phyloP scores from a whole-genome alignment of 192 early-diverging fungal species.

The Mortierella antarctica region DNA sequence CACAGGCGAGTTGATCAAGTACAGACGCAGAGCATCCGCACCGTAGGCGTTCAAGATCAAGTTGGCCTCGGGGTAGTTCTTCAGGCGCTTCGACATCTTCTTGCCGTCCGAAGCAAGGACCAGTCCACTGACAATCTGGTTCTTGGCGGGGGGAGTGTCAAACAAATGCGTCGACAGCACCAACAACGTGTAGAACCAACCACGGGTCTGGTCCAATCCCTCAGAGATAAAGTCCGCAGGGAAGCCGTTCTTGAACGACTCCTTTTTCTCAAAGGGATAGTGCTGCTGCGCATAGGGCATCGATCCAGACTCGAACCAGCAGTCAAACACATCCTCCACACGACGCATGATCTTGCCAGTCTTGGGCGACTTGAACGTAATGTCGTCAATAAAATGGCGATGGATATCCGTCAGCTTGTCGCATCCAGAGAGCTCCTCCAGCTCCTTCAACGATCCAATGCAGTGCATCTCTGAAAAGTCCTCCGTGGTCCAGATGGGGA shows the following conservation, averaged over 20 bases:
- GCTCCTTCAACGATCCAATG: constrained; percentile 91
- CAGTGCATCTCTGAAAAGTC: constrained; percentile 86
- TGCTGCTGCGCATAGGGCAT: constrained; percentile 99
- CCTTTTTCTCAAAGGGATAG: constrained; percentile 98
- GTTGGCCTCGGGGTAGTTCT: constrained; percentile 98
- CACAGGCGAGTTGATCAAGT: constrained; percentile 97
- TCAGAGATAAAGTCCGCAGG: constrained; percentile 99
- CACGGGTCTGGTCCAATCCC: constrained; percentile 98
- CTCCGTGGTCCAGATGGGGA: constrained; percentile 96
- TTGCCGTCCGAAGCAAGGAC: constrained; percentile 97
- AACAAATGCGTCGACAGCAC: constrained; percentile 97
- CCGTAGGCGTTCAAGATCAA: constrained; percentile 88
- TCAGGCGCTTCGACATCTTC: constrained; percentile 98
- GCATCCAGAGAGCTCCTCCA: constrained; percentile 88
- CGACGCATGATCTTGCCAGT: constrained; percentile 88
- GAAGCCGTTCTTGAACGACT: constrained; percentile 87
- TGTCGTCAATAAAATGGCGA: constrained; percentile 95
- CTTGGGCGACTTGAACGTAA: constrained; percentile 94
- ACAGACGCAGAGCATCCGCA: constrained; percentile 94
- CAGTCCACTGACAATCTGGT: constrained; percentile 97
- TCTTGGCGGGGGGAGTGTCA: constrained; percentile 95
- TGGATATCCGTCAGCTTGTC: constrained; percentile 92
- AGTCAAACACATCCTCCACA: constrained; percentile 98
- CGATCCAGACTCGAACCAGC: constrained; percentile 98
- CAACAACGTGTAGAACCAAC: constrained; percentile 99